Conservation (phyloP, 2,329 filamentous ascomycete species). For the Aspergillus ibericus region DNA sequence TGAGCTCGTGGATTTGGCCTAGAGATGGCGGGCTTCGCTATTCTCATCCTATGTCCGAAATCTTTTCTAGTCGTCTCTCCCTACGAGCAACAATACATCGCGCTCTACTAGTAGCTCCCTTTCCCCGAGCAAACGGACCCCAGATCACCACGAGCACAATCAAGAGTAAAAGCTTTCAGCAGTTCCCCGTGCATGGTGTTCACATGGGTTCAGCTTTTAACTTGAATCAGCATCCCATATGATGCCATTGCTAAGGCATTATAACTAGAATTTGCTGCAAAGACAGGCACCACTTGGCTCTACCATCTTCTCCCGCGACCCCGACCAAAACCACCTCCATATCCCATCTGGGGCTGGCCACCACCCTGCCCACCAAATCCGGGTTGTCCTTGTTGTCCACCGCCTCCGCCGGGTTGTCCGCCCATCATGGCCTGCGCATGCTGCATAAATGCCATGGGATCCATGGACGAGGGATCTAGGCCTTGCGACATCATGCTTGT, state of each 20-base stretch:
- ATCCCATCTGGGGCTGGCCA: conserved; percentile 45
- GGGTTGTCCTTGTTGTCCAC: conserved; percentile 35
- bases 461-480: conserved; percentile 54
- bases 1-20: neutral
- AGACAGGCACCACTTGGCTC: conserved; percentile 1
- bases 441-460: conserved; percentile 56
- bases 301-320: conserved; percentile 44
- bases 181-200: neutral
- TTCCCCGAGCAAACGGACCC: conserved; percentile 8
- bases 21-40: neutral
- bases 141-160: neutral
- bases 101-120: conserved; percentile 8
- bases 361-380: conserved; percentile 39
- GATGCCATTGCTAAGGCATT: conserved; percentile 9
- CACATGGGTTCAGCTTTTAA: neutral
- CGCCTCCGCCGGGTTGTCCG: conserved; percentile 41
- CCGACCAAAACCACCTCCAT: conserved; percentile 43
- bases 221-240: neutral
- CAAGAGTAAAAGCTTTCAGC: neutral
- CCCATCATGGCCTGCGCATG: conserved; percentile 54
- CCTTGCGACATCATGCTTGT: conserved; percentile 56
- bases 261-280: conserved; percentile 16
- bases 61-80: neutral
- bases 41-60: no score
- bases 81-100: neutral